Conservation (phyloP, 768 basidiomycete species). For the Agrocybe praecox region DNA sequence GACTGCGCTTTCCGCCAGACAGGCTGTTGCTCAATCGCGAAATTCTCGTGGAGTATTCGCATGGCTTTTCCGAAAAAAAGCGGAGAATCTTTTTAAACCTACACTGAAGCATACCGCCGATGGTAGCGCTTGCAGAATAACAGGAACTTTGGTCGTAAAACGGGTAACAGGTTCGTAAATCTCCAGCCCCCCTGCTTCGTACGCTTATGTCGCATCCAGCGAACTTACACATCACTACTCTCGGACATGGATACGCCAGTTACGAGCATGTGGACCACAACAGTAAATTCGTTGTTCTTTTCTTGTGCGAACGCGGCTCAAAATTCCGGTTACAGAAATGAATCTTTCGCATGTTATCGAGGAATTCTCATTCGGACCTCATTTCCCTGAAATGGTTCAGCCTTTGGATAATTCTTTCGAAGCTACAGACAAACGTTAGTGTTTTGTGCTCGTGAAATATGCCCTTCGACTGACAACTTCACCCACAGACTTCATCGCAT, state of each 20-base stretch:
- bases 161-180: conserved; percentile 63
- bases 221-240: conserved; percentile 92
- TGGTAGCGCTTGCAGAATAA: conserved; percentile 83
- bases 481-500: conserved; percentile 76
- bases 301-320: background rate
- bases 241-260: conserved; percentile 93
- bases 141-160: conserved; percentile 81
- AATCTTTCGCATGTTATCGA: conserved; percentile 96
- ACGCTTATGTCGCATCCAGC: conserved; percentile 31
- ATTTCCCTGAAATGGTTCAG: conserved; percentile 94
- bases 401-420: conserved; percentile 93
- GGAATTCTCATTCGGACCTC: conserved; percentile 96
- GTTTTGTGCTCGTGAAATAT: background rate
- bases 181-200: background rate
- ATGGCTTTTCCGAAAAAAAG: conserved; percentile 46
- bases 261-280: conserved; percentile 85
- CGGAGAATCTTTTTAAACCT: conserved; percentile 55
- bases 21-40: conserved; percentile 73
- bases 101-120: conserved; percentile 72
- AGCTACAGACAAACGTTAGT: conserved; percentile 60
- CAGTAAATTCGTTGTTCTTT: conserved; percentile 47
- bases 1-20: conserved; percentile 61
- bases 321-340: conserved; percentile 62
- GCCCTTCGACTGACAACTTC: background rate
- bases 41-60: conserved; percentile 76